Evolutionary conservation across 352 stramenopile species (phyloP).

Genomic region (Phytophthora sojae): DNA sequence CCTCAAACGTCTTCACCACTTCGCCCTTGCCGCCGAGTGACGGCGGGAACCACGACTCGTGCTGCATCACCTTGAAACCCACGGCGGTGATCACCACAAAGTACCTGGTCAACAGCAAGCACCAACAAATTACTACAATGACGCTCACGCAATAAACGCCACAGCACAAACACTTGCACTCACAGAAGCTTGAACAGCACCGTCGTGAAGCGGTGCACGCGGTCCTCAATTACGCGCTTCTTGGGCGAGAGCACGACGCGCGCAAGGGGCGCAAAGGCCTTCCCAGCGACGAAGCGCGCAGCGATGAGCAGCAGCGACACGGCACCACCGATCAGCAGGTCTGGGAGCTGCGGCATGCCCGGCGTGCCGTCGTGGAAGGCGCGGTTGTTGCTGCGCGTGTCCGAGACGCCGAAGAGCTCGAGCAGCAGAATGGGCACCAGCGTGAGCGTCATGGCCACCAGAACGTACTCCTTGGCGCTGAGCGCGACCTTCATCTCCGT

Average conservation of each 20-base stretch:
- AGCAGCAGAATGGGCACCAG: slow-evolving; percentile 66
- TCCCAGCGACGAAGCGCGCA: slow-evolving; percentile 45
- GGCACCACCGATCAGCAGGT: slow-evolving; percentile 48
- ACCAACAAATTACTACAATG: slow-evolving; percentile 1
- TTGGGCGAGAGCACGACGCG: slow-evolving; percentile 54
- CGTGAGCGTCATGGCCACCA: slow-evolving; percentile 63
- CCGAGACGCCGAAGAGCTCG: slow-evolving; percentile 59
- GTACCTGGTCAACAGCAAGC: slow-evolving; percentile 42
- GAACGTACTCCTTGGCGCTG: slow-evolving; percentile 66
- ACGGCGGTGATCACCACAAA: slow-evolving; percentile 56
- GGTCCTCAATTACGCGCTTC: slow-evolving; percentile 61
- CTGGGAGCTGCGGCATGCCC: slow-evolving; percentile 57
- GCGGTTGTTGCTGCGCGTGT: slow-evolving; percentile 44
- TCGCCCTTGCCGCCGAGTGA: slow-evolving; percentile 47
- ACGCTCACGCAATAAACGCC: background rate
- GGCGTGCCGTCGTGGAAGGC: slow-evolving; percentile 35
- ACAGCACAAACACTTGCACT: slow-evolving; percentile 17
- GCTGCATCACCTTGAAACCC: slow-evolving; percentile 49
- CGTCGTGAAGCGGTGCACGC: slow-evolving; percentile 70
- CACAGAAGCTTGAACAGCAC: slow-evolving; percentile 81
- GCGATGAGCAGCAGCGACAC: slow-evolving; percentile 50
- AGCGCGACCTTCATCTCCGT: slow-evolving; percentile 74
- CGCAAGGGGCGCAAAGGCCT: slow-evolving; percentile 52
- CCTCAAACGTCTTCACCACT: slow-evolving; percentile 40
- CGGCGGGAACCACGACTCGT: slow-evolving; percentile 55